Percentiles rank a stretch among this genome's conserved stretches.
These are phyloP conservation scores for Geotrichum cucujoidarum DNA, from an alignment of 1,139 yeast genomes.

Conservation along the genomic window DNA sequence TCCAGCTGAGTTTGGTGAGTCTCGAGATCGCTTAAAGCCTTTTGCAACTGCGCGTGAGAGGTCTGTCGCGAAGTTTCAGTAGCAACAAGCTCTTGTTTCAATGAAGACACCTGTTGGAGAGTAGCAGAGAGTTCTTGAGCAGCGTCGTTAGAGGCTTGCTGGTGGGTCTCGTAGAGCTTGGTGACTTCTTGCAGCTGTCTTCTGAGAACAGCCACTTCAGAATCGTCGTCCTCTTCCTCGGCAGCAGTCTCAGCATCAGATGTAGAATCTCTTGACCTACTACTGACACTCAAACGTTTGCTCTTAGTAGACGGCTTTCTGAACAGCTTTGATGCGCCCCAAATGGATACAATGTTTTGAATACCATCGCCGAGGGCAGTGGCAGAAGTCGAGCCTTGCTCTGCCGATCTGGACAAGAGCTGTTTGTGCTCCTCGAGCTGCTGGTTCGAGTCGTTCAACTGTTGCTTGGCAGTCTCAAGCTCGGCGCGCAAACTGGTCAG, in stretches of 20 bases:
- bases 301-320: conserved; percentile 2
- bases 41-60: conserved; percentile 1
- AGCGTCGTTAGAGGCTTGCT: conserved; percentile 32
- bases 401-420: conserved; percentile 2
- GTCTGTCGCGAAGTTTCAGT: conserved; percentile 18
- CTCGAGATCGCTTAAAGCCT: conserved; percentile 9
- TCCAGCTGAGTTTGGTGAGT: conserved; percentile 2
- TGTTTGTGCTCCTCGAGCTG: conserved; percentile 15
- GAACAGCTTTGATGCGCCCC: conserved; percentile 31
- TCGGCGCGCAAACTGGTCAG: conserved; percentile 24
- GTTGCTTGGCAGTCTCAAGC: conserved; percentile 24
- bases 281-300: neutral
- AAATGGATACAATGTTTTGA: conserved; percentile 29
- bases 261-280: conserved; percentile 1
- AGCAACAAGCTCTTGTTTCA: conserved; percentile 27
- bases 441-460: conserved; percentile 21
- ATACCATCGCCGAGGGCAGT: conserved; percentile 29
- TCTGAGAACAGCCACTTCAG: conserved; percentile 23
- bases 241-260: conserved; percentile 16
- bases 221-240: conserved; percentile 22
- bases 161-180: conserved; percentile 32
- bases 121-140: conserved; percentile 28
- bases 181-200: conserved; percentile 25
- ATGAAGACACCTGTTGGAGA: conserved; percentile 26
- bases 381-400: conserved; percentile 21